Evolutionary conservation across 495 filamentous ascomycete species (phyloP).

Genomic region (Lasiosphaeria ovina): DNA sequence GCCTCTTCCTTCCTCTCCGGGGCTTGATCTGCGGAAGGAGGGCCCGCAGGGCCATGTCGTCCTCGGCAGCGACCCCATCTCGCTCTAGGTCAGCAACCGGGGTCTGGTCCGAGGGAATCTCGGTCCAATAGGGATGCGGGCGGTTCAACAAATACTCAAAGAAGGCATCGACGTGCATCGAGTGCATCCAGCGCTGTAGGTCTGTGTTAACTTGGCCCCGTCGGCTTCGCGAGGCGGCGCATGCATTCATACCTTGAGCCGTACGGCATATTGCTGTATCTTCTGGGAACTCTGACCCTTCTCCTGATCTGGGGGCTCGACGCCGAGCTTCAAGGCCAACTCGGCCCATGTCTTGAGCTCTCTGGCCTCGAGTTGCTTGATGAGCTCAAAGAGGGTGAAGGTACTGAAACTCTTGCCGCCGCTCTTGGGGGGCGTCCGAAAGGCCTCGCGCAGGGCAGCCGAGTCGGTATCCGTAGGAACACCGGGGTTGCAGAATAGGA

Average conservation of each 20-base stretch:
- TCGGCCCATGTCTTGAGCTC: slow-evolving; percentile 97
- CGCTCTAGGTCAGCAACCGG: slow-evolving; percentile 61
- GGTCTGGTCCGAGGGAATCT: slow-evolving; percentile 68
- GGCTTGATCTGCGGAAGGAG: slow-evolving; percentile 87
- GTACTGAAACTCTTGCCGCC: slow-evolving; percentile 91
- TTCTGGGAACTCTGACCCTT: slow-evolving; percentile 95
- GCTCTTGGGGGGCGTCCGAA: slow-evolving; percentile 82
- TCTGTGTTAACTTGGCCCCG: slow-evolving; percentile 1
- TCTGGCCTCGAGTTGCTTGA: slow-evolving; percentile 76
- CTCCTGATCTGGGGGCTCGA: slow-evolving; percentile 78
- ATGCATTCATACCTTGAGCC: slow-evolving; percentile 44
- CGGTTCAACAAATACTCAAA: slow-evolving; percentile 88
- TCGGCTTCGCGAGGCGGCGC: not conserved
- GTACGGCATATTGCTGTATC: slow-evolving; percentile 94
- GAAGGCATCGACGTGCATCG: slow-evolving; percentile 96
- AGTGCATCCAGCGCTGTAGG: slow-evolving; percentile 89
- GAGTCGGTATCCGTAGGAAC: slow-evolving; percentile 71
- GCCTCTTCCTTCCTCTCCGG: slow-evolving; percentile 80
- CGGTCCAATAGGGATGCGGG: slow-evolving; percentile 76
- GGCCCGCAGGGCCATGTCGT: slow-evolving; percentile 88
- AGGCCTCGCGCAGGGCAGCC: slow-evolving; percentile 70
- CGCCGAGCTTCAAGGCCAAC: slow-evolving; percentile 82
- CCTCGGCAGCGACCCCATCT: slow-evolving; percentile 85
- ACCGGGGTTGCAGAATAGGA: slow-evolving; percentile 87
- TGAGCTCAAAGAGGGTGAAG: slow-evolving; percentile 76